Evolutionary conservation across 1,284 basidiomycete species (phyloP), one percentile per base, ranked within the genome.

Genomic region (Leccinum variabile): DNA sequence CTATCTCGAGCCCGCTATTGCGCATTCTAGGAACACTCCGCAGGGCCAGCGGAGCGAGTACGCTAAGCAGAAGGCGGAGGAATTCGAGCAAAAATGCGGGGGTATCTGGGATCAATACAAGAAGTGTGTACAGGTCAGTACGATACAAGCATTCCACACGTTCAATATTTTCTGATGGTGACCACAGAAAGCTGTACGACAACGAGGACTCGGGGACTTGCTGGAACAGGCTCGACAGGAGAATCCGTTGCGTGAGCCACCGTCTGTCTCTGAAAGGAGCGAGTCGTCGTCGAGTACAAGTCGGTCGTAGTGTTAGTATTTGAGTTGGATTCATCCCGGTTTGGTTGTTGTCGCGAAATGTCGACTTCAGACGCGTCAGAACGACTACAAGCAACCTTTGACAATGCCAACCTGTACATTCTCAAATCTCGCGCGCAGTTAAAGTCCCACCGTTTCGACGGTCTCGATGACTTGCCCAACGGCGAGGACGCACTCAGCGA

Each of bases 31-130:
- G 72, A 81, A 62, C 32, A 6, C 73, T 13, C 68, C 76, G 13
- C 78, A 76, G 55, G 69, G 75, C 32, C 59, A 74, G 64, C 77
- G 81, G 74, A 63, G 80, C 69, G 75, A 75, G 65, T 79, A 80
- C 68, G 75, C 78, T 39, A 80, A 76, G 61, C 72, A 79, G 63
- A 90, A 87, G 75, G 92, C 91, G 8, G 87, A 89, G 54, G 89
- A 94, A 72, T 95, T 94, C 72, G 89, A 96, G 68, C 76, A 81
- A 54, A 88, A 89, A 54, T 97, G 95, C 69, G 95, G 94, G 4
- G 82, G 81, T 67, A 76, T 92, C 10, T 97, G 94, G 90, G 77
- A 81, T 41, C 82, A 83, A 66, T 97, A 97, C 76, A 86, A 86
- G 66, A 78, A 78, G 3, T 97, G 95, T 74, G 84, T 97, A 18